A percentile compares a stretch with the other conserved stretches of the same genome.
Conservation (phyloP, 192 early-diverging fungal genomes). For the Geosiphon pyriformis region DNA sequence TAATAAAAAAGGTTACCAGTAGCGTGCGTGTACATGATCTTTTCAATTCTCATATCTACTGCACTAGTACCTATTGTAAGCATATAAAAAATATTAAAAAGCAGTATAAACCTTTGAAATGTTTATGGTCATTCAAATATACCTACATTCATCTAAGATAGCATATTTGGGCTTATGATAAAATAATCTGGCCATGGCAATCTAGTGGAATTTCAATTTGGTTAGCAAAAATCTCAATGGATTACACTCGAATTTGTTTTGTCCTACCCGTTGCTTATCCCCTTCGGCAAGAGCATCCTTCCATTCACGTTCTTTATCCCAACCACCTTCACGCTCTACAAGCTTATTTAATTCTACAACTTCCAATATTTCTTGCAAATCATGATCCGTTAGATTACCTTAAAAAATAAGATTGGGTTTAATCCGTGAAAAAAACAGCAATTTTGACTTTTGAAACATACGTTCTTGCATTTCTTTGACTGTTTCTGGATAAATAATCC, state of each 20-base stretch:
- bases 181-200: conserved; percentile 95
- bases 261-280: conserved; percentile 84
- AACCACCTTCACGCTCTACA: conserved; percentile 88
- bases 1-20: conserved; percentile 33
- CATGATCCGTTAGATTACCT: conserved; percentile 66
- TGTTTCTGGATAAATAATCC: conserved; percentile 92
- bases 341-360: conserved; percentile 79
- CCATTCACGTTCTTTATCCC: conserved; percentile 84
- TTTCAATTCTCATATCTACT: conserved; percentile 93
- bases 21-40: conserved; percentile 82
- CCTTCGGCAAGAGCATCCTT: conserved; percentile 93
- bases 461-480: conserved; percentile 66
- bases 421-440: not conserved
- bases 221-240: no score
- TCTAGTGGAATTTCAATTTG: conserved; percentile 30
- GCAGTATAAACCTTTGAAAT: not conserved
- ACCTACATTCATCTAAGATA: conserved; percentile 93
- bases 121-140: not conserved
- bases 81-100: conserved; percentile 22
- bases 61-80: conserved; percentile 56
- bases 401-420: not conserved
- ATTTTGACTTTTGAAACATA: conserved; percentile 12
- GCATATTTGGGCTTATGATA: conserved; percentile 95
- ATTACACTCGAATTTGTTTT: no score
- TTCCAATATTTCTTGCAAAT: conserved; percentile 72